Percentiles rank a stretch among this genome's conserved stretches.
phyloP scores from a whole-genome alignment of 192 early-diverging fungal species.

The Coemansia sp. region DNA sequence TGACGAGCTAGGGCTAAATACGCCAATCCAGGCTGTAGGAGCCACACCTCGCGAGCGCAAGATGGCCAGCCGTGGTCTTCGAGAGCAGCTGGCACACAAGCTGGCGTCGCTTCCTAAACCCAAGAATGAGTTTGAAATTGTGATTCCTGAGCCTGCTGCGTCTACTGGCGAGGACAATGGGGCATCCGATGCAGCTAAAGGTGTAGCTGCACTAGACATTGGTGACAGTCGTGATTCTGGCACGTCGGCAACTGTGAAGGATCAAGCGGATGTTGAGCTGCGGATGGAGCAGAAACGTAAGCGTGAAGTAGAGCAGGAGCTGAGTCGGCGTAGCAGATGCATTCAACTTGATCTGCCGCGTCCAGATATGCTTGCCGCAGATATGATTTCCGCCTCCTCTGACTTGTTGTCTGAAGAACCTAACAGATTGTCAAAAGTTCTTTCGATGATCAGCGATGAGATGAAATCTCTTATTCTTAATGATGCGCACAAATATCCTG shows the following conservation, averaged over 20 bases:
- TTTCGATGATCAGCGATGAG: conserved; percentile 69
- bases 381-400: conserved; percentile 12
- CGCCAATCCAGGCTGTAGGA: conserved; percentile 35
- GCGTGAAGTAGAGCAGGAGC: conserved; percentile 48
- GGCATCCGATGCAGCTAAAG: conserved; percentile 15
- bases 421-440: conserved; percentile 18
- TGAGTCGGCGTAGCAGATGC: conserved; percentile 68
- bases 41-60: conserved; percentile 74
- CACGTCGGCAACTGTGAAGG: conserved; percentile 46
- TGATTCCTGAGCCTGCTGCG: conserved; percentile 65
- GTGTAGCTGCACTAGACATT: conserved; percentile 19
- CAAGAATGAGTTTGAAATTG: conserved; percentile 91
- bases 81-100: conserved; percentile 70
- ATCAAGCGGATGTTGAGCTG: conserved; percentile 77
- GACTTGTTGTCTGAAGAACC: conserved; percentile 2
- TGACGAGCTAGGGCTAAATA: conserved; percentile 66
- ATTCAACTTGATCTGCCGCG: conserved; percentile 80
- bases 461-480: conserved; percentile 67
- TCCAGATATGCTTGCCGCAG: conserved; percentile 50
- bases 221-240: conserved; percentile 7
- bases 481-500: conserved; percentile 75
- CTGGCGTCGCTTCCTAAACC: conserved; percentile 80
- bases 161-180: neutral
- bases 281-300: conserved; percentile 56
- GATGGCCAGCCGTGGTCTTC: conserved; percentile 49